These are phyloP conservation scores for Taxawa tesnikishii DNA, from an alignment of 2,329 filamentous ascomycete genomes.

Conservation along the genomic window DNA sequence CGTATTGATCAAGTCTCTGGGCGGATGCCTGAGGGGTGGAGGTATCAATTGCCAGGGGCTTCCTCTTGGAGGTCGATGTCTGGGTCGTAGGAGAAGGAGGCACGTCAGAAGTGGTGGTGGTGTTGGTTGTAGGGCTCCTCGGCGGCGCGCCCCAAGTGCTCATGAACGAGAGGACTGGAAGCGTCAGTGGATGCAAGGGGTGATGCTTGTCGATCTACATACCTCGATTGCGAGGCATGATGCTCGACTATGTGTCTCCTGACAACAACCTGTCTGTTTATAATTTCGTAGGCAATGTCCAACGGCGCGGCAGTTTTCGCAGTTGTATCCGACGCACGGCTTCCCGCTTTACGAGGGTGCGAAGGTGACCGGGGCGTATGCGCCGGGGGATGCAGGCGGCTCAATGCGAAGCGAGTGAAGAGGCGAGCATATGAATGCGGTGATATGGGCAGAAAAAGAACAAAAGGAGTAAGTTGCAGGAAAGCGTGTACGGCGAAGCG, in stretches of 20 bases:
- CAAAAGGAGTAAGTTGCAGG: too few relatives aligned
- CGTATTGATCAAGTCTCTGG: conserved; percentile 3
- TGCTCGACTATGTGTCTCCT: not conserved
- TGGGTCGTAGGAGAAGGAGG: conserved; percentile 1
- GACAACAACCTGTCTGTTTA: too few relatives aligned
- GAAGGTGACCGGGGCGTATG: too few relatives aligned
- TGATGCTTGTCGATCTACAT: conserved; percentile 10
- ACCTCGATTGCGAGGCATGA: conserved; percentile 23
- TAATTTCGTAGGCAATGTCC: too few relatives aligned
- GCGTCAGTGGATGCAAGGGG: conserved; percentile 7
- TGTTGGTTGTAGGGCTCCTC: conserved; percentile 21
- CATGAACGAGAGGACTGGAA: conserved; percentile 78
- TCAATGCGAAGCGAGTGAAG: too few relatives aligned
- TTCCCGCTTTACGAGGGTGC: too few relatives aligned
- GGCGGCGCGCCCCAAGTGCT: conserved; percentile 54
- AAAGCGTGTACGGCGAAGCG: too few relatives aligned
- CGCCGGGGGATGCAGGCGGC: too few relatives aligned
- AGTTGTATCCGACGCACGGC: too few relatives aligned
- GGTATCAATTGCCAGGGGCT: conserved; percentile 7
- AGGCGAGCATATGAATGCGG: too few relatives aligned
- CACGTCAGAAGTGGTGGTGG: not conserved
- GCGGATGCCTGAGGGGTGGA: conserved; percentile 5
- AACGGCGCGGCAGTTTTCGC: too few relatives aligned
- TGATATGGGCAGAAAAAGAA: too few relatives aligned
- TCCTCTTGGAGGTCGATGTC: conserved; percentile 3